Evolutionary conservation across 148 eudicot species (phyloP).

Genomic region (Heliosperma pusillum): DNA sequence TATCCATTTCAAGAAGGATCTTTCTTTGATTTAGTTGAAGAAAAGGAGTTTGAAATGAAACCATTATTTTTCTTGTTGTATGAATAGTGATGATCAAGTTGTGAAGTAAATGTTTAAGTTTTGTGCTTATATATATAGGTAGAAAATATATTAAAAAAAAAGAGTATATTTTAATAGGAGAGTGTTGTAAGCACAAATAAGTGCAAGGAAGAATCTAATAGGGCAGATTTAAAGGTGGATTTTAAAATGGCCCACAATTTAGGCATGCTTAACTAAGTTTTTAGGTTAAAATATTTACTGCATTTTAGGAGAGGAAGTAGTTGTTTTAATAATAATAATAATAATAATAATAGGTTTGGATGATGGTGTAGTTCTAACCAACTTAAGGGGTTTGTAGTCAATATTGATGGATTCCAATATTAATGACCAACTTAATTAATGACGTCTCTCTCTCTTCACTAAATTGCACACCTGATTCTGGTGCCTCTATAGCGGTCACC

Average conservation of each 20-base stretch:
- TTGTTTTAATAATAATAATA: background rate
- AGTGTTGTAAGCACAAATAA: conserved; percentile 12
- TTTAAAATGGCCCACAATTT: conserved; percentile 36
- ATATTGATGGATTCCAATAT: conserved; percentile 27
- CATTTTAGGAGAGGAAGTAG: conserved; percentile 15
- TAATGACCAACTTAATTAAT: conserved; percentile 6
- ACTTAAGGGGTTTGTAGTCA: conserved; percentile 27
- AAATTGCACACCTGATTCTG: conserved; percentile 29
- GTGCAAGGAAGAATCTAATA: conserved; percentile 50
- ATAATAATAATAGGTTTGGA: conserved; percentile 30
- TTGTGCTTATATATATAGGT: conserved; percentile 43
- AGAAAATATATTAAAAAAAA: background rate
- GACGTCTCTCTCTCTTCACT: conserved; percentile 17
- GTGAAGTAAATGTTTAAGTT: conserved; percentile 14
- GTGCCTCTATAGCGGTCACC: conserved; percentile 14
- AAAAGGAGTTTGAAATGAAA: conserved; percentile 52
- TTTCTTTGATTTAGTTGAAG: conserved; percentile 38
- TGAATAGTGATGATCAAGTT: conserved; percentile 14
- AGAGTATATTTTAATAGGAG: background rate
- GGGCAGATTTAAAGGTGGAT: conserved; percentile 49
- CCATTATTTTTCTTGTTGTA: conserved; percentile 32
- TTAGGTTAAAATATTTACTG: conserved; percentile 36
- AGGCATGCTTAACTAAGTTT: conserved; percentile 47
- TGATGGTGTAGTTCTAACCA: conserved; percentile 53
- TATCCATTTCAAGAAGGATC: conserved; percentile 32